Evolutionary conservation across 495 filamentous ascomycete species (phyloP).

Genomic region (Xylaria sp.): DNA sequence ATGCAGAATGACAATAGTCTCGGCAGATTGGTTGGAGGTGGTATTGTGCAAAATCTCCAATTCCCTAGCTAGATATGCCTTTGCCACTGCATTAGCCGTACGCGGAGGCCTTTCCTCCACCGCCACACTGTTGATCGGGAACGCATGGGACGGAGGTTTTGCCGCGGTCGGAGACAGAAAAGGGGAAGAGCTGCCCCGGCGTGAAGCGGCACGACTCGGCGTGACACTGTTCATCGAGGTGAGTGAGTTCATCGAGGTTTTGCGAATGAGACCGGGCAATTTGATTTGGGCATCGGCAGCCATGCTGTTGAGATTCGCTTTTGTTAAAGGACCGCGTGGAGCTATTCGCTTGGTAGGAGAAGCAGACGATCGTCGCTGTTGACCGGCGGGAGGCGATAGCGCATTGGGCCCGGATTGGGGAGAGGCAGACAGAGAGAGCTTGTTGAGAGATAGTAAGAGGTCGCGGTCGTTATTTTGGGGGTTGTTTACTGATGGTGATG

Average conservation of each 20-base stretch:
- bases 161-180: conserved; percentile 50
- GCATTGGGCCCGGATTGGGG: conserved; percentile 23
- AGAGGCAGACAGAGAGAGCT: conserved; percentile 48
- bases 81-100: conserved; percentile 74
- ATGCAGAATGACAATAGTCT: conserved; percentile 83
- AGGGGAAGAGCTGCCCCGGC: conserved; percentile 58
- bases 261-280: conserved; percentile 56
- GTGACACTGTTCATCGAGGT: conserved; percentile 50
- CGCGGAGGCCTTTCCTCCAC: conserved; percentile 50
- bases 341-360: conserved; percentile 47
- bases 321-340: conserved; percentile 59
- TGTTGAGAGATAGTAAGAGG: conserved; percentile 50
- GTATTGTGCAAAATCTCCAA: conserved; percentile 65
- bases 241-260: conserved; percentile 64
- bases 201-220: conserved; percentile 49
- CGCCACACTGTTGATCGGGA: conserved; percentile 42
- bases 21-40: conserved; percentile 54
- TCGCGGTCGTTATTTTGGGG: conserved; percentile 39
- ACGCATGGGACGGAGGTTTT: conserved; percentile 43
- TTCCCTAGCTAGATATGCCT: conserved; percentile 72
- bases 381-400: not conserved
- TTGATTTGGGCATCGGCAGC: conserved; percentile 52
- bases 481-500: conserved; percentile 29
- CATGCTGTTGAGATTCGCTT: conserved; percentile 44
- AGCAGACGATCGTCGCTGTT: conserved; percentile 31